Conservation (phyloP, 1,284 basidiomycete species). For the Apiotrichum veenhuisii region DNA sequence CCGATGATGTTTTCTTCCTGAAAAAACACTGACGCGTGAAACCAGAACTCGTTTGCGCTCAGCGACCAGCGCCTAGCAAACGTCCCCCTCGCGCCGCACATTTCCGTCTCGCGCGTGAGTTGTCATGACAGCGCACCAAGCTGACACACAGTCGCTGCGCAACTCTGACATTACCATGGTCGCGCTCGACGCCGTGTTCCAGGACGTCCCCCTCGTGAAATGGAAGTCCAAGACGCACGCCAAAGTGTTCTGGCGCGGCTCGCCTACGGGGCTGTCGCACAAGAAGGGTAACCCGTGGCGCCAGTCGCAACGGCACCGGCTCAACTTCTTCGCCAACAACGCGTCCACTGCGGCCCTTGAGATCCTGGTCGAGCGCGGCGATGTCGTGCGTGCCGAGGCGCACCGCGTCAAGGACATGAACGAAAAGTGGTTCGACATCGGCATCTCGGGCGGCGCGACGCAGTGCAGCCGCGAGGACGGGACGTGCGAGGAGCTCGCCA, state of each 20-base stretch:
- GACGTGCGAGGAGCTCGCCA: constrained; percentile 42
- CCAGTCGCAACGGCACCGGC: constrained; percentile 47
- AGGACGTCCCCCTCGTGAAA: constrained; percentile 2
- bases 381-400: constrained; percentile 13
- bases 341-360: constrained; percentile 14
- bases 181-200: constrained; percentile 38
- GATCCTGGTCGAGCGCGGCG: constrained; percentile 22
- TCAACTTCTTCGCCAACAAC: constrained; percentile 41
- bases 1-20: too few relatives aligned
- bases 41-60: constrained; percentile 8
- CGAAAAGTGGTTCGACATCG: constrained; percentile 38
- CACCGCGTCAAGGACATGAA: constrained; percentile 27
- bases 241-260: constrained; percentile 48
- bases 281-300: constrained; percentile 43
- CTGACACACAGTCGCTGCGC: constrained; percentile 11
- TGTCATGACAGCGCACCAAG: constrained; percentile 13
- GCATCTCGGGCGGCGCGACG: constrained; percentile 31
- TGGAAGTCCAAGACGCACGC: constrained; percentile 46
- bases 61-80: constrained; percentile 11
- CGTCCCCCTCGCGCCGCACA: constrained; percentile 6
- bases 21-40: not conserved
- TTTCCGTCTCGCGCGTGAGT: too few relatives aligned
- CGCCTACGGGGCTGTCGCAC: constrained; percentile 50
- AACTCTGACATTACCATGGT: constrained; percentile 39
- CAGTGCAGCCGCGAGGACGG: constrained; percentile 48